A percentile compares a stretch with the other conserved stretches of the same genome.
Conservation (phyloP, 2,329 filamentous ascomycete genomes). For the Cercospora sp. region DNA sequence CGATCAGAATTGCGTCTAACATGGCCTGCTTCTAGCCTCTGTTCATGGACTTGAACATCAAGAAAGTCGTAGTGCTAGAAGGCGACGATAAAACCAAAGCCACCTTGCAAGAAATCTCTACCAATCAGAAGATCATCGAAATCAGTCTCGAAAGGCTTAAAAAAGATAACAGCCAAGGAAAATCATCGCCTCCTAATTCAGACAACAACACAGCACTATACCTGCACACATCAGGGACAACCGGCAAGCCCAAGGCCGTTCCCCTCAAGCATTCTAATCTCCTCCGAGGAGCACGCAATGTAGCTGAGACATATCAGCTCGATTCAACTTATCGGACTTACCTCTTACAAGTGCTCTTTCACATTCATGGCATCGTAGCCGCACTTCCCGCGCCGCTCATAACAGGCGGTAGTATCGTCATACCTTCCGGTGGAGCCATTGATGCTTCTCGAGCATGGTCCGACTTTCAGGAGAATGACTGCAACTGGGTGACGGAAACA, state of each 20-base stretch:
- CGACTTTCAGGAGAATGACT: conserved; percentile 69
- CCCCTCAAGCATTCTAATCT: conserved; percentile 78
- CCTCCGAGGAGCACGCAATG: conserved; percentile 75
- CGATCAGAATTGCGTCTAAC: neutral
- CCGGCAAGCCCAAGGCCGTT: conserved; percentile 79
- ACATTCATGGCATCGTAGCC: conserved; percentile 83
- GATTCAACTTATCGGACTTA: conserved; percentile 71
- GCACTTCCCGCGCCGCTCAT: conserved; percentile 74
- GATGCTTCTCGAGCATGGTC: conserved; percentile 67
- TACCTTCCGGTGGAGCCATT: conserved; percentile 71
- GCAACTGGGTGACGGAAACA: conserved; percentile 88
- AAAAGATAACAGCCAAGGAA: neutral
- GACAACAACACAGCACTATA: neutral
- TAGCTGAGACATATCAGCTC: conserved; percentile 73
- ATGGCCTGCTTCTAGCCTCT: neutral
- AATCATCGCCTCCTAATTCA: neutral
- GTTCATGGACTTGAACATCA: neutral
- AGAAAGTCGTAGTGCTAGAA: neutral
- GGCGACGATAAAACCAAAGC: neutral
- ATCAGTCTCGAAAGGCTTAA: neutral
- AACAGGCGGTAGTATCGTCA: conserved; percentile 73
- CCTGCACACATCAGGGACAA: conserved; percentile 80
- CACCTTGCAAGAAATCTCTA: neutral
- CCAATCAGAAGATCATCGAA: neutral
- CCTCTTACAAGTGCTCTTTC: conserved; percentile 87